Evolutionary conservation across 495 filamentous ascomycete species (phyloP).

Genomic region (Penicillium macrosclerotiorum): DNA sequence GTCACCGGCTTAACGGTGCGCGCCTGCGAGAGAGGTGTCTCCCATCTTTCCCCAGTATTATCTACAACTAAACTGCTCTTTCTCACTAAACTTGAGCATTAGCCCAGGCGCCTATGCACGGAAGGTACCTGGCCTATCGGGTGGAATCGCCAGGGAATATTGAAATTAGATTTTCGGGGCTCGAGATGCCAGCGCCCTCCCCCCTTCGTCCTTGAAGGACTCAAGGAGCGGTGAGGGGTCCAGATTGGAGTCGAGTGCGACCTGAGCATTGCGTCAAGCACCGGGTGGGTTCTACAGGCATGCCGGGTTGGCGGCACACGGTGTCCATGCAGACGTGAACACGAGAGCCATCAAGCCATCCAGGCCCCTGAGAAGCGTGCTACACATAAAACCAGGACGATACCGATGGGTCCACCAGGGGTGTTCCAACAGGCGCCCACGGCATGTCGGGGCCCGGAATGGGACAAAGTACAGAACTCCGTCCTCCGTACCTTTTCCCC

Average conservation of each 20-base stretch:
- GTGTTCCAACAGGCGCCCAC: slow-evolving; percentile 10
- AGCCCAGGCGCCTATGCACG: too few relatives aligned
- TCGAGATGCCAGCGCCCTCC: neutral
- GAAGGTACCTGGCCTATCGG: too few relatives aligned
- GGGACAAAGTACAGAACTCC: too few relatives aligned
- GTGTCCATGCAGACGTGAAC: neutral
- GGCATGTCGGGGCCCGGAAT: slow-evolving; percentile 1
- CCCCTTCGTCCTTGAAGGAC: too few relatives aligned
- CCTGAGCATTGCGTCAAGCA: neutral
- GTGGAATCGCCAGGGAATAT: too few relatives aligned
- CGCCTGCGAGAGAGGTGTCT: slow-evolving; percentile 4
- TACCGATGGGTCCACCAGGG: slow-evolving; percentile 1
- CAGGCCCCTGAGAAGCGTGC: neutral
- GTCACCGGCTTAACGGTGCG: slow-evolving; percentile 10
- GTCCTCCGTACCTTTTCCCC: too few relatives aligned
- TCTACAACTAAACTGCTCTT: too few relatives aligned
- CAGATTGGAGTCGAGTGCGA: neutral
- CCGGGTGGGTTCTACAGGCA: neutral
- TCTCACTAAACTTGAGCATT: too few relatives aligned
- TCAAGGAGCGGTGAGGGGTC: slow-evolving; percentile 27
- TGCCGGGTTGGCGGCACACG: neutral
- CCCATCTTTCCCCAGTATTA: neutral
- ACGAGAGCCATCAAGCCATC: neutral
- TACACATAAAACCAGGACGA: slow-evolving; percentile 4
- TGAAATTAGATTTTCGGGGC: slow-evolving; percentile 3